Conservation (phyloP, 2,329 filamentous ascomycete species). For the Erysiphe neolycopersici region DNA sequence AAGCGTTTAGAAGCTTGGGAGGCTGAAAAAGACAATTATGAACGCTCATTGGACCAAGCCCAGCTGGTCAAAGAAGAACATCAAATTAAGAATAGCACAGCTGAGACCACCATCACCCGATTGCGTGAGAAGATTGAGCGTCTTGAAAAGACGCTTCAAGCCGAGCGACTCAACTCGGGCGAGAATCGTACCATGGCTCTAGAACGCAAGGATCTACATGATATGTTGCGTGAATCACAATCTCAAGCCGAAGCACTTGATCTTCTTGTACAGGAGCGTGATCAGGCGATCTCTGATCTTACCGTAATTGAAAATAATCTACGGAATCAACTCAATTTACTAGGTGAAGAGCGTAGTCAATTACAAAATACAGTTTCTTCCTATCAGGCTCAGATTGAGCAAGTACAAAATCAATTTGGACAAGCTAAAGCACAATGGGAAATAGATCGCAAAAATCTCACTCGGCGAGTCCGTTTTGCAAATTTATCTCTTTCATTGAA, state of each 20-base stretch:
- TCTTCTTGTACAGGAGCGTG: slow-evolving; percentile 41
- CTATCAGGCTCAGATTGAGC: slow-evolving; percentile 7
- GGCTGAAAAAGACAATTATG: slow-evolving; percentile 11
- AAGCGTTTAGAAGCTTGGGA: slow-evolving; percentile 17
- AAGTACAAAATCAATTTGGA: slow-evolving; percentile 16
- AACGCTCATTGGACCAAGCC: slow-evolving; percentile 20
- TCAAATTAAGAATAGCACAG: slow-evolving; percentile 15
- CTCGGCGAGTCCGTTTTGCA: slow-evolving; percentile 15
- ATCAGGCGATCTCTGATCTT: slow-evolving; percentile 32
- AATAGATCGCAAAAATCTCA: slow-evolving; percentile 19
- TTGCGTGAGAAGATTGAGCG: slow-evolving; percentile 22
- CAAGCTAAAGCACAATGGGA: slow-evolving; percentile 18
- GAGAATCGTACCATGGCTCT: slow-evolving; percentile 31
- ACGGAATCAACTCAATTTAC: slow-evolving; percentile 39
- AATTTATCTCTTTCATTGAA: slow-evolving; percentile 14
- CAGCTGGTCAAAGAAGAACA: slow-evolving; percentile 19
- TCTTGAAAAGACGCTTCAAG: slow-evolving; percentile 22
- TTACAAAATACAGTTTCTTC: slow-evolving; percentile 6
- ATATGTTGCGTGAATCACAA: slow-evolving; percentile 33
- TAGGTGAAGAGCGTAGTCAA: slow-evolving; percentile 34
- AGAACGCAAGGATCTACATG: slow-evolving; percentile 31
- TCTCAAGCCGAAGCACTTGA: slow-evolving; percentile 42
- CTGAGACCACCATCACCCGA: slow-evolving; percentile 20
- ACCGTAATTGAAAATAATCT: slow-evolving; percentile 30
- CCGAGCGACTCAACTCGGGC: slow-evolving; percentile 24